Evolutionary conservation across 768 basidiomycete genomes (phyloP), one percentile per base, ranked within the genome.

Genomic region (Pisolithus sp.): DNA sequence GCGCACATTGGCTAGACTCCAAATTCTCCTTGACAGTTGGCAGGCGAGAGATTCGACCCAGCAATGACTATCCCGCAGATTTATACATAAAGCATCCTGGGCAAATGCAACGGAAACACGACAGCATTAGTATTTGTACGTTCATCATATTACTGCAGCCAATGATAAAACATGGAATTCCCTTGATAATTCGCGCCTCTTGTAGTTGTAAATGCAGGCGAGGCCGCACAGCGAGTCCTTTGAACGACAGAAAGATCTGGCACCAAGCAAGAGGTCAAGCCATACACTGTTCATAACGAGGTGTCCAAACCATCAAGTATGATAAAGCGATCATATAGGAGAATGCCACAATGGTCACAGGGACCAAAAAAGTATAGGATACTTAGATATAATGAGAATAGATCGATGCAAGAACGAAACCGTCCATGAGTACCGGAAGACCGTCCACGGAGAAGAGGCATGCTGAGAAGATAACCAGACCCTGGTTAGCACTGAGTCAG

Each of bases 1-100:
- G 67, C 79, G 89, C 72, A 89, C 83, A 54, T 71, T 93, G 63
- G 68, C 61, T 47, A 89, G 81, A 68, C 69, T 93, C 54, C 79
- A 85, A 55, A 65, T 55, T 37, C 64, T 85, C 18, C 61, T 59
- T 43, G 60, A 68, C 23, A 57, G 30, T 36, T 55, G 54, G 47
- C 57, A 57, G 37, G 45, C 28, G 23, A 45, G 39, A 13, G 30
- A 52, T 48, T 47, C 52, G 59, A 52, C 50, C 44, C 46, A 55
- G 58, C 51, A 61, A 49, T 50, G 42, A 55, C 47, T 3, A 17
- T 36, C 54, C 51, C 20, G 55, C 26, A 54, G 34, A 34, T 13
- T 34, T 34, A 34, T 34, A 34, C 0, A 34, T 34, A 21, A 30
- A 34, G 18, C 10, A 30, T 24, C 13, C 13, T 36, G 30, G 26